Base-by-base conservation (phyloP, 495 filamentous ascomycete species). In the Aspergillus incahuasiensis region DNA sequence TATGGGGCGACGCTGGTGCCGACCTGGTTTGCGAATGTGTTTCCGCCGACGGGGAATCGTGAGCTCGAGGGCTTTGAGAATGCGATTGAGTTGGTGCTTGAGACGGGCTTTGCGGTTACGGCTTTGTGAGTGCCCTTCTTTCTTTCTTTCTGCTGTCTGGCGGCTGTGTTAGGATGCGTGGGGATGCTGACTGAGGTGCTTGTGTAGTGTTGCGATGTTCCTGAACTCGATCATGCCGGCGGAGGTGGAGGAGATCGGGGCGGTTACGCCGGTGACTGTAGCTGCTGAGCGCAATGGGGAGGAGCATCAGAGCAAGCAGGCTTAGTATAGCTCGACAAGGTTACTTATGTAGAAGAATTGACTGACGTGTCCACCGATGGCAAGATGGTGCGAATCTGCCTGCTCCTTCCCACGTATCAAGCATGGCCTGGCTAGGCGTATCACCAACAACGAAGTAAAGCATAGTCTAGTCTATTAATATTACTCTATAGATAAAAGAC, bases 1-100 rank as follows among this genome's bases (percentile, higher is more conserved):
- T 87, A 88, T 66, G 88, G 85, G 50, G 90, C 90, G 5, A 95
- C 89, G 1, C 68, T 96, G 13, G 87, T 95, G 0, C 89, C 92
- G 0, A 79, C 75, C 18, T 92, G 88, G 77, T 92, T 56, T 15
- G 89, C 70, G 61, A 64, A 41, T 83, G 82, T 60, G 82, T 95
- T 57, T 92, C 95, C 68, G 86, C 86, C 7, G 83, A 86, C 60
- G 60, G 56, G 81, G 57, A 89, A 94, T 68, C 80, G 77, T 57
- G 76, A 82, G 11, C 77, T 92, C 48, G 77, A 80, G 38, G 92
- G 92, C 3, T 87, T 96, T 68, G 76, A 91, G 52, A 87, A 96
- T 64, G 91, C 92, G 41, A 89, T 95, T n/a, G 79, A 78, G 20
- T 70, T 97, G 24, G 78, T 95, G 42, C 83, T 95, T 80, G 82